These are phyloP conservation scores for Vinca minor DNA, from an alignment of 257 asterid genomes.

Conservation along the genomic window DNA sequence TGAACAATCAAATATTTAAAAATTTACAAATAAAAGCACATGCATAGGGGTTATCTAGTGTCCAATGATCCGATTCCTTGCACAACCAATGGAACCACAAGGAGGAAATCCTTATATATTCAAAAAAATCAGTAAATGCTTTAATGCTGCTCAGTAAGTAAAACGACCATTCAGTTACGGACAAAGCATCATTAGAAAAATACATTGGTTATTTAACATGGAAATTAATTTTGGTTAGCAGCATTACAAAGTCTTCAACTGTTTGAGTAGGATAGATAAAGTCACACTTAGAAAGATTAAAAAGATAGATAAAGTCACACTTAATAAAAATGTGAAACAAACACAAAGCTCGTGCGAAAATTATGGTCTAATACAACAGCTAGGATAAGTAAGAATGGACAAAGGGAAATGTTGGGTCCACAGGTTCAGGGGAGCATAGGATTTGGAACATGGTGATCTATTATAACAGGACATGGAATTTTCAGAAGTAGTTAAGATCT, in stretches of 20 bases:
- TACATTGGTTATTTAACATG: neutral
- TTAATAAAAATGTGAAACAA: conserved; percentile 13
- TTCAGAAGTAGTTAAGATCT: conserved; percentile 53
- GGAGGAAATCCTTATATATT: neutral
- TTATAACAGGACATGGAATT: conserved; percentile 58
- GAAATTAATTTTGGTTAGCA: neutral
- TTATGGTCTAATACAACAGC: conserved; percentile 44
- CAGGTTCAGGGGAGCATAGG: conserved; percentile 69
- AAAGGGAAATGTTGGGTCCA: conserved; percentile 43
- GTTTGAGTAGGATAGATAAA: neutral
- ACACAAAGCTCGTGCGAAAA: conserved; percentile 36
- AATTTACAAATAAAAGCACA: neutral
- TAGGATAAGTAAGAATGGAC: conserved; percentile 32
- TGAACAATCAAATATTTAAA: conserved; percentile 6
- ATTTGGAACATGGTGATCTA: conserved; percentile 48
- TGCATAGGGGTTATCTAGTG: no score
- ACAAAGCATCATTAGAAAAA: neutral
- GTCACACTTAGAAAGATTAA: no score
- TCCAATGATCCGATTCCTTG: neutral
- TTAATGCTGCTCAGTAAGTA: neutral
- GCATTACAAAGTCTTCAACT: neutral
- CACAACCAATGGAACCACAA: conserved; percentile 2
- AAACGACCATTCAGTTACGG: neutral
- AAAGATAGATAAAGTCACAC: no score
- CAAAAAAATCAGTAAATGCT: neutral